These are phyloP conservation scores for Auriscalpium vulgare DNA, from an alignment of 768 basidiomycete species.

Conservation along the genomic window DNA sequence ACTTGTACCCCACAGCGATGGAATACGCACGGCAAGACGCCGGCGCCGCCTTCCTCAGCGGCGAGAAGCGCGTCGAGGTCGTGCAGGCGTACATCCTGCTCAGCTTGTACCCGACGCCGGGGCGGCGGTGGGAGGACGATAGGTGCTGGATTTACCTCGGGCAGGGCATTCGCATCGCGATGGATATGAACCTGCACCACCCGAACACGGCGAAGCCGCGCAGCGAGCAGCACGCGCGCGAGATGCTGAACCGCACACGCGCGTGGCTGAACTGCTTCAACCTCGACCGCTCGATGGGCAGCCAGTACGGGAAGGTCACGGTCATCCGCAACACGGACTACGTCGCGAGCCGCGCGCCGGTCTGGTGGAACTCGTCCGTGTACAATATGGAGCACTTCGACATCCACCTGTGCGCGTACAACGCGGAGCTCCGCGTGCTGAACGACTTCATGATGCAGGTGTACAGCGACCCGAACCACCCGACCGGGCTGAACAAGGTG, in stretches of 20 bases:
- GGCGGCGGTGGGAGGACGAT: slow-evolving; percentile 82
- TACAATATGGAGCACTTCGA: slow-evolving; percentile 65
- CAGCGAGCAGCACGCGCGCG: slow-evolving; percentile 78
- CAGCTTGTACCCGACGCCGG: slow-evolving; percentile 67
- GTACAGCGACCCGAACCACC: slow-evolving; percentile 65
- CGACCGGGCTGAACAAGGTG: slow-evolving; percentile 72
- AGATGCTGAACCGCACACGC: slow-evolving; percentile 85
- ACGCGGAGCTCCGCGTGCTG: slow-evolving; percentile 61
- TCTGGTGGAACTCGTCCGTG: slow-evolving; percentile 12
- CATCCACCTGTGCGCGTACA: slow-evolving; percentile 74
- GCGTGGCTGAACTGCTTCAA: slow-evolving; percentile 91
- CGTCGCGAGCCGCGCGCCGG: slow-evolving; percentile 52
- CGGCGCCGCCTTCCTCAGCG: slow-evolving; percentile 64
- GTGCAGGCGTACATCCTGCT: slow-evolving; percentile 76
- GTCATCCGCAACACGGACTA: slow-evolving; percentile 73
- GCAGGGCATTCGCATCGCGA: slow-evolving; percentile 79
- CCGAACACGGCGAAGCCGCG: slow-evolving; percentile 64
- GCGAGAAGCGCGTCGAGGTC: slow-evolving; percentile 77
- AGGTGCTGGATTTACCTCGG: slow-evolving; percentile 87
- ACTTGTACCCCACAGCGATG: slow-evolving; percentile 64
- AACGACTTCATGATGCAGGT: slow-evolving; percentile 47
- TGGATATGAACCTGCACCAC: slow-evolving; percentile 83
- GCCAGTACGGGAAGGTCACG: slow-evolving; percentile 87
- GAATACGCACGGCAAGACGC: slow-evolving; percentile 70
- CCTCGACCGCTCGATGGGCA: slow-evolving; percentile 82